Evolutionary conservation across 1,284 basidiomycete species (phyloP).

Genomic region (Meripilus lineatus): DNA sequence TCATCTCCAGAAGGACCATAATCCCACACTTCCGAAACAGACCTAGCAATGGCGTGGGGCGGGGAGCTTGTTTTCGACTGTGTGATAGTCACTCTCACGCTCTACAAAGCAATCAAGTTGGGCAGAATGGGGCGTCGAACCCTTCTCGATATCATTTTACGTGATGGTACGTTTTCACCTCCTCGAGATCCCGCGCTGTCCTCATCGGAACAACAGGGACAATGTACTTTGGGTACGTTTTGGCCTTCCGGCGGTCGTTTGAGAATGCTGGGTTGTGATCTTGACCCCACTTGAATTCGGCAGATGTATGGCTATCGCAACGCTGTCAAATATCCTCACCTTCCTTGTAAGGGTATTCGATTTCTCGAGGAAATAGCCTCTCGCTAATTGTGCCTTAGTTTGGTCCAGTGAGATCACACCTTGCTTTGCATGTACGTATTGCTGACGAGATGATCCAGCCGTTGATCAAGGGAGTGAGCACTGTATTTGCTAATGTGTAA

Average conservation of each 20-base stretch:
- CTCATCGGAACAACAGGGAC: slow-evolving; percentile 6
- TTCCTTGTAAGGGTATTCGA: slow-evolving; percentile 11
- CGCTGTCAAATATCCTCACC: slow-evolving; percentile 8
- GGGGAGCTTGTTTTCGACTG: slow-evolving; percentile 15
- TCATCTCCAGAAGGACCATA: not conserved
- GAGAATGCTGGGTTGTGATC: not conserved
- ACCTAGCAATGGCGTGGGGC: slow-evolving; percentile 13
- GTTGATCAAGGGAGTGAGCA: slow-evolving; percentile 9
- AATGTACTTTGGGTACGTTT: slow-evolving; percentile 14
- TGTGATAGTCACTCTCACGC: slow-evolving; percentile 17
- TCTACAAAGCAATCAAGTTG: slow-evolving; percentile 10
- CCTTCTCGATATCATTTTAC: slow-evolving; percentile 14
- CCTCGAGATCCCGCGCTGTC: not conserved
- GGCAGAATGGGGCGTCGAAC: slow-evolving; percentile 1
- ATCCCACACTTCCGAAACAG: not conserved
- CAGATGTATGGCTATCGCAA: slow-evolving; percentile 7
- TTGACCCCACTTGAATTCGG: not conserved
- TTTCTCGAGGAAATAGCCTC: no score
- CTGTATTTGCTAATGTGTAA: slow-evolving; percentile 14
- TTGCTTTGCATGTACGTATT: no score
- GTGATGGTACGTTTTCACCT: slow-evolving; percentile 15
- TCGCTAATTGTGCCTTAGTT: no score
- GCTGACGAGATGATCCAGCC: no score
- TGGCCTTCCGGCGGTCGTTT: not conserved
- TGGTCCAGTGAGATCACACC: no score